Conservation (phyloP, 495 filamentous ascomycete genomes). For the Mycothermus thermophilus region DNA sequence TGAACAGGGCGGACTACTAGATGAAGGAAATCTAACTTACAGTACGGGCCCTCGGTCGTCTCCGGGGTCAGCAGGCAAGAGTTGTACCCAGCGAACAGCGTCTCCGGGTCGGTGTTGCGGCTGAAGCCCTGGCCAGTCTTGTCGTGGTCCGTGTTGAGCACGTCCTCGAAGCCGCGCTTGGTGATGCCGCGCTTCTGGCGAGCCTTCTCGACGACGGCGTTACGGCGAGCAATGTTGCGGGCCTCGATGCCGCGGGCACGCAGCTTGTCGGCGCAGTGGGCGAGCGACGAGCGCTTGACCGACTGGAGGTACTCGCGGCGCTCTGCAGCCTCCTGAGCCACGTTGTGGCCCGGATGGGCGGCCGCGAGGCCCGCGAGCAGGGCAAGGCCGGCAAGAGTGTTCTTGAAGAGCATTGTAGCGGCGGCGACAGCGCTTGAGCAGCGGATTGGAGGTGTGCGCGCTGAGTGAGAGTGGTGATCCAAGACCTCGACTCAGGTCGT, state of each 20-base stretch:
- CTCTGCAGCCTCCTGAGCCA: conserved; percentile 8
- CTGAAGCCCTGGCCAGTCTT: conserved; percentile 30
- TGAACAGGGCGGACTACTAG: neutral
- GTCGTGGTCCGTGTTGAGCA: conserved; percentile 27
- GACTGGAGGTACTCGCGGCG: conserved; percentile 6
- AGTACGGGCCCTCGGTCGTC: conserved; percentile 43
- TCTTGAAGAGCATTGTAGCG: conserved; percentile 7
- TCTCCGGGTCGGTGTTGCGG: conserved; percentile 24
- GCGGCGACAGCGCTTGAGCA: no score
- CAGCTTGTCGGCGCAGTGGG: conserved; percentile 35
- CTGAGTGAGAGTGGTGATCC: no score
- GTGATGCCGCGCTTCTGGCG: conserved; percentile 12
- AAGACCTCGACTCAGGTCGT: no score
- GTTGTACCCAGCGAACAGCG: conserved; percentile 39
- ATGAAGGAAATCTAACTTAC: conserved; percentile 11
- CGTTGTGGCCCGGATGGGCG: conserved; percentile 9
- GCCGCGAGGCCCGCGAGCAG: conserved; percentile 4
- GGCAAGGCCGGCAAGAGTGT: conserved; percentile 7
- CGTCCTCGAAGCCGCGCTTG: conserved; percentile 20
- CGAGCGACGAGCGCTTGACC: conserved; percentile 6
- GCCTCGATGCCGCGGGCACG: conserved; percentile 35
- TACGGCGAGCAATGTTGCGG: conserved; percentile 32
- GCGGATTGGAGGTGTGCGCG: no score
- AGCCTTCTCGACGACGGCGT: conserved; percentile 12
- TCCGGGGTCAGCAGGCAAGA: conserved; percentile 41